Evolutionary conservation across 208 protist species (phyloP), one percentile per base, ranked within the genome.

Genomic region (Acanthamoeba healyi): DNA sequence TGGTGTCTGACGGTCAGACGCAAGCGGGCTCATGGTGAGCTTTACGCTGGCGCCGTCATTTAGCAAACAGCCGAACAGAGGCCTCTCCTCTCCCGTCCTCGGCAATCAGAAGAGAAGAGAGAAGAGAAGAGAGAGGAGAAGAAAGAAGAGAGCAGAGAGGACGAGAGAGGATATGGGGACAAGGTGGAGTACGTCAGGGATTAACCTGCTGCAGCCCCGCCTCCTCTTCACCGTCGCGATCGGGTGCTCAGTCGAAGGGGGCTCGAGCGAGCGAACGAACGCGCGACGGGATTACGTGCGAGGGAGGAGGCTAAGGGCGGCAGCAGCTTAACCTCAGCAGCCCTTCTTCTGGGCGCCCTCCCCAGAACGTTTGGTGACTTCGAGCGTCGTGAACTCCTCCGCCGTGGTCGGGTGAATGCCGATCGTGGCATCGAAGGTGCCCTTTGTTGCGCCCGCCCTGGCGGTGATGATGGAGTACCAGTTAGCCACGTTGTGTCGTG

Each of bases 321-420:
- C 54, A 91, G 84, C 84, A 91, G 84, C 94, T 94, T 96, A 96
- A 86, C 95, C 95, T 96, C 95, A 96, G 95, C 95, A 96, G 72
- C 92, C 95, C n/a, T 49, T 95, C 51, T 84, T 84, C 17, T 63
- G 36, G 34, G 92, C 72, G 40, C 84, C 70, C 40, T 95, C 56
- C 10, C 96, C 96, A 58, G 88, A 95, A 22, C 92, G 63, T 29
- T 94, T 86, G 58, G 96, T 97, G 90, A 96, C 54, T 1, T 74
- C 34, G 97, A 99, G 97, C 12, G 98, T 98, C 88, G 97, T 98
- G 70, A 99, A 97, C 95, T 98, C 98, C 95, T 99, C 98, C 19
- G 98, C 98, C 74, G 95, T 97, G 34, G 98, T 99, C 24, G 99
- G 99, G 94, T 99, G 99, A 40, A 99, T 98, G 92, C 98, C 98